Evolutionary conservation across 192 early-diverging fungal genomes (phyloP).

Genomic region (Phycomyces blakesleeanus): DNA sequence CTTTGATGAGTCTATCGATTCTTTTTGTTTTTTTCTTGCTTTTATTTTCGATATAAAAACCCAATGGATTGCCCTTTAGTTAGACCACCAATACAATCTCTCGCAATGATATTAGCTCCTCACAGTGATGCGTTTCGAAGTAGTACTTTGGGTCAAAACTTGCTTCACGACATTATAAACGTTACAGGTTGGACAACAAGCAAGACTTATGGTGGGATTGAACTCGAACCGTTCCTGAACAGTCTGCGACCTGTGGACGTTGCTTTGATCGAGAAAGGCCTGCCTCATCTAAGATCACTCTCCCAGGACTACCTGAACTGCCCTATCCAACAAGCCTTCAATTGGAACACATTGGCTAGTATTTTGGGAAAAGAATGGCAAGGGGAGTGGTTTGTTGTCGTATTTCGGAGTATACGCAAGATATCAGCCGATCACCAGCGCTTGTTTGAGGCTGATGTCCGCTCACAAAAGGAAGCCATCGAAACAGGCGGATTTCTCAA

Average conservation of each 20-base stretch:
- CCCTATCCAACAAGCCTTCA: conserved; percentile 31
- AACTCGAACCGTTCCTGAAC: neutral
- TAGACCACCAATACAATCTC: no score
- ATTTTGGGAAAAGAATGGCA: conserved; percentile 22
- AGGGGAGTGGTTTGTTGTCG: conserved; percentile 48
- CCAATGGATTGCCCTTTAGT: no score
- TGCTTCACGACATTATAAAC: conserved; percentile 9
- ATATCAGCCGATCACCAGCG: conserved; percentile 30
- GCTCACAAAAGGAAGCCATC: conserved; percentile 46
- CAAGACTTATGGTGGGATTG: neutral
- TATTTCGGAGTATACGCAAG: conserved; percentile 41
- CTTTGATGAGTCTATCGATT: no score
- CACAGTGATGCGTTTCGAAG: neutral
- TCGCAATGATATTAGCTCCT: no score
- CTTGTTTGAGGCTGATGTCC: conserved; percentile 44
- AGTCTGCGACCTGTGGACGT: conserved; percentile 30
- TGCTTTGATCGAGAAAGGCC: conserved; percentile 20
- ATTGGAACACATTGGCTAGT: conserved; percentile 42
- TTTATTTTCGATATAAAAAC: no score
- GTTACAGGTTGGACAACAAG: neutral
- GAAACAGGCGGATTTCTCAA: conserved; percentile 46
- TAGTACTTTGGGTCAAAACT: neutral
- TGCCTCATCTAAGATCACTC: conserved; percentile 23
- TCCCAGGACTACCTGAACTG: conserved; percentile 29
- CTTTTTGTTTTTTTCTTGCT: no score